Evolutionary conservation across 371 early-diverging fungal genomes (phyloP), one percentile per base, ranked within the genome.

Genomic region (Rozella allomycis): DNA sequence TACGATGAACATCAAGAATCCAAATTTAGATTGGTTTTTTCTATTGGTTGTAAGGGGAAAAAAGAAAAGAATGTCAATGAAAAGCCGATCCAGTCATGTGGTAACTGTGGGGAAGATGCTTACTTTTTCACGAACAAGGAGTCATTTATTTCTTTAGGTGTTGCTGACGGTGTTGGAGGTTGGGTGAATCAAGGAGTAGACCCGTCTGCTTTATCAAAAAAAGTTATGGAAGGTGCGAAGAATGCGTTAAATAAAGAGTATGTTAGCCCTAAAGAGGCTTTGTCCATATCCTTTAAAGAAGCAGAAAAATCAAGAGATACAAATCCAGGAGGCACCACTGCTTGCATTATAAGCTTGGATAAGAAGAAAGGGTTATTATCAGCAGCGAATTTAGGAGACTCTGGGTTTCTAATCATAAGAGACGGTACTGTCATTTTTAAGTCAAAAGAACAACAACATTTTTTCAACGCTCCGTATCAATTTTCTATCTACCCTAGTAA

Each of bases 121-220:
- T 35, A 8, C 35, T 32, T 40, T 18, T 10, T 12, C 1, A 3
- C 6, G 14, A 2, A 8, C 26, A 13, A 12, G 5, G 3, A 2
- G 16, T 7, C 5, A 2, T 16, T 3, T n/a, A 14, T n/a, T 0
- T 14, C 16, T 17, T 11, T 26, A 3, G 41, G 30, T 20, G 40
- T 40, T 4, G 43, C 44, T 10, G 44, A 44, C 32, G 44, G 44
- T 19, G 44, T 44, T 25, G 44, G 44, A 17, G 44, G 44, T 0
- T 44, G 44, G 44, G 30, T 25, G 4, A 14, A n/a, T 2, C 13
- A 36, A 3, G 42, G 44, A n/a, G 25, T 38, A 12, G 31, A 37
- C 14, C 37, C 44, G 20, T 9, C 19, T 13, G 11, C 34, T 18
- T 44, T 44, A 13, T 36, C 42, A 29, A 43, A 43, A 37, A 39